Base-by-base conservation (phyloP, 2,329 filamentous ascomycete genomes). In the Scleromitrula shiraiana region DNA sequence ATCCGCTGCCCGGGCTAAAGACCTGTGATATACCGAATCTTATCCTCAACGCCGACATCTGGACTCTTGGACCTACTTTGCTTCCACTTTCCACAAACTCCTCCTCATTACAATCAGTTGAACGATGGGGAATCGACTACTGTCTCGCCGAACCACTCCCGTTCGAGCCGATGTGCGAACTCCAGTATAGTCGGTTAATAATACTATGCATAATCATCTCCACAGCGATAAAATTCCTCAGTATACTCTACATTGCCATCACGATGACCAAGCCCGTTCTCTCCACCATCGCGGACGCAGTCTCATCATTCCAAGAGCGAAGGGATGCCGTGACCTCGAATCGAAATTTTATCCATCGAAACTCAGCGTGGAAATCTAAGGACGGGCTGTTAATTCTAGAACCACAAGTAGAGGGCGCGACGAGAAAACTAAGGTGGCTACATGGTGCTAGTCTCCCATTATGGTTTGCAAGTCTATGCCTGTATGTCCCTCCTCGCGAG, bases 221-320 rank as follows among this genome's bases (percentile, higher is more conserved):
- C 2, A 22, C 14, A 2, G 29, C 17, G 8, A 32, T 47, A 10
- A 36, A 47, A 35, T 42, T 47, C 6, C n/a, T 41, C 15, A 32
- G 32, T 10, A 27, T 47, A 10, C 0, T 47, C 1, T 10, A 41
- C 10, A 23, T 47, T 14, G 22, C 45, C 2, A 56, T 56, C 20
- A 55, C 53, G 40, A 53, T 55, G 20, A 27, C 48, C 4, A 50
- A 56, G 17, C 49, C 50, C 1, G 46, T 64, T 8, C 51, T 67
- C 0, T 50, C 62, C 22, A 66, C 65, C 0, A 55, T 64, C 2
- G 67, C 67, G 5, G 66, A 68, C 51, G 64, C 62, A 0, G 60
- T 69, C 9, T 56, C 62, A 7, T 67, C 65, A 0, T 70, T 69
- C 37, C 52, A 68, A 2, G 54, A 53, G 19, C 26, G 51, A 4